Evolutionary conservation across 1,284 basidiomycete genomes (phyloP).

Genomic region (Cryptococcus deneoformans): DNA sequence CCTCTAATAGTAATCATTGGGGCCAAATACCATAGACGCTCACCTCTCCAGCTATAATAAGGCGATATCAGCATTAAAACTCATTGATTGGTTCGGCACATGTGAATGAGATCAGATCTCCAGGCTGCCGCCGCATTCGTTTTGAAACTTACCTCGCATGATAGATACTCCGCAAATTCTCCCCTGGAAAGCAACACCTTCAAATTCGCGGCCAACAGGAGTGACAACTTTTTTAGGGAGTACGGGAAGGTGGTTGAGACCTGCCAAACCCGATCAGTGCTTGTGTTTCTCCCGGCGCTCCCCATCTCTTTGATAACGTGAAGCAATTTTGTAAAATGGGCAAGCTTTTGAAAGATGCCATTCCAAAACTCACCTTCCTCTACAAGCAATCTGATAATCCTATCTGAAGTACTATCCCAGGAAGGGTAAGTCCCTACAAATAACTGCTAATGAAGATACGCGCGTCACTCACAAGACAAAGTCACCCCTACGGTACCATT

Average conservation of each 20-base stretch:
- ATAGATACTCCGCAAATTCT: slow-evolving; percentile 95
- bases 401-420: slow-evolving; percentile 58
- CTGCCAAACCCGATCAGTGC: slow-evolving; percentile 48
- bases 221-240: slow-evolving; percentile 65
- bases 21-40: slow-evolving; percentile 17
- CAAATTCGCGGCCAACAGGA: slow-evolving; percentile 69
- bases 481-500: slow-evolving; percentile 65
- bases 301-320: not conserved
- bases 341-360: no score
- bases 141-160: slow-evolving; percentile 55
- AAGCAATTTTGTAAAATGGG: not conserved
- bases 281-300: not conserved
- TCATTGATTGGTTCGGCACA: not conserved
- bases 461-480: slow-evolving; percentile 75
- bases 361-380: slow-evolving; percentile 54
- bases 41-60: slow-evolving; percentile 65
- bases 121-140: not conserved
- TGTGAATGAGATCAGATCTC: not conserved
- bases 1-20: not conserved
- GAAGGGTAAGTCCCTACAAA: not conserved
- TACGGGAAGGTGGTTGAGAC: slow-evolving; percentile 95
- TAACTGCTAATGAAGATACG: not conserved
- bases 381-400: slow-evolving; percentile 60
- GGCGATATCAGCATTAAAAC: not conserved
- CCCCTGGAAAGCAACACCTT: slow-evolving; percentile 88